Percentiles rank a stretch among this genome's conserved stretches.
Evolutionary conservation across 2,329 filamentous ascomycete species (phyloP).

Genomic region (Colletotrichum orbiculare): DNA sequence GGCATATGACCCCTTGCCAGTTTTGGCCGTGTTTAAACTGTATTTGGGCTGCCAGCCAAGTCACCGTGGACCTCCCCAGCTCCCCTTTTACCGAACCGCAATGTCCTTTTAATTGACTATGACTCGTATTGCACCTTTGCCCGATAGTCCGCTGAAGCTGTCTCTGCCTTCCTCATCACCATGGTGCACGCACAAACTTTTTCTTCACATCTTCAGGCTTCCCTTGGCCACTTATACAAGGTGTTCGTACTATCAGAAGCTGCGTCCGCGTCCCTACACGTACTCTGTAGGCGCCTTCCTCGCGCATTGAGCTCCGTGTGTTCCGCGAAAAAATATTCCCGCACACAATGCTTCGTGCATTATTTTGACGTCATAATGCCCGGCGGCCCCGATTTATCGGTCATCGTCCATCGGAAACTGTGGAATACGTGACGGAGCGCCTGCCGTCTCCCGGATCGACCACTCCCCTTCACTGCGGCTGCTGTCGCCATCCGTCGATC

Average conservation of each 20-base stretch:
- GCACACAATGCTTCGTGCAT: constrained; percentile 3
- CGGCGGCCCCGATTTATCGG: constrained; percentile 1
- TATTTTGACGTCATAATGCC: constrained; percentile 4
- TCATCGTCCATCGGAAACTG: background rate
- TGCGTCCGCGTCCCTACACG: too few relatives aligned
- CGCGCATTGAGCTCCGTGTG: too few relatives aligned
- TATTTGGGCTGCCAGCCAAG: constrained; percentile 5
- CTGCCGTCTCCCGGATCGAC: background rate
- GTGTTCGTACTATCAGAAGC: too few relatives aligned
- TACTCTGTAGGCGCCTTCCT: too few relatives aligned
- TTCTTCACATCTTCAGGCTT: too few relatives aligned
- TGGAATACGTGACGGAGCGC: constrained; percentile 7
- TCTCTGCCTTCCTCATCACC: too few relatives aligned
- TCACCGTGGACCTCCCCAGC: constrained; percentile 12
- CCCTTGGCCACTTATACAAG: too few relatives aligned
- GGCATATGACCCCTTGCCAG: constrained; percentile 1
- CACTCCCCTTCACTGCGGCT: too few relatives aligned
- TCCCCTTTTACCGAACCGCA: constrained; percentile 19
- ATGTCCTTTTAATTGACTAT: constrained; percentile 32
- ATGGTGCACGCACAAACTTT: too few relatives aligned
- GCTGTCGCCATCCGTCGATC: background rate
- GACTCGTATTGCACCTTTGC: constrained; percentile 21
- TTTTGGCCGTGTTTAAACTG: constrained; percentile 7
- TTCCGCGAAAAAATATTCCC: background rate
- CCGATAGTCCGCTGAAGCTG: background rate